A percentile compares a stretch with the other conserved stretches of the same genome.
These are phyloP conservation scores for Metschnikowia arizonensis DNA, from an alignment of 805 yeast genomes.

Conservation along the genomic window DNA sequence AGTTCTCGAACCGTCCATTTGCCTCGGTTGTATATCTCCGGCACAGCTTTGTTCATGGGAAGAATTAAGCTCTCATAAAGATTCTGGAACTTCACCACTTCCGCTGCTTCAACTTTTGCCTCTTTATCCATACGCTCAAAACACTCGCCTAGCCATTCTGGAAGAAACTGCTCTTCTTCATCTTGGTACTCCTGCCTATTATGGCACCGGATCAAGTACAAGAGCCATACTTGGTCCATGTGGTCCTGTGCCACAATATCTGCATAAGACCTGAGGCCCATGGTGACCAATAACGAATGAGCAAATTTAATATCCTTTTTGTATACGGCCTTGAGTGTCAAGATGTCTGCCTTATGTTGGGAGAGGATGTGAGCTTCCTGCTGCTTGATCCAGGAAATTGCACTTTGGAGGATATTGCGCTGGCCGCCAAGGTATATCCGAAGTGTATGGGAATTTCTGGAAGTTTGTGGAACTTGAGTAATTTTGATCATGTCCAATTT, in stretches of 20 bases:
- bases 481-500: conserved; percentile 42
- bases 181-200: conserved; percentile 37
- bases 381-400: conserved; percentile 43
- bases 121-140: conserved; percentile 37
- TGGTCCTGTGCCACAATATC: conserved; percentile 46
- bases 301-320: conserved; percentile 52
- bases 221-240: conserved; percentile 54
- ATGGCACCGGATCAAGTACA: conserved; percentile 60
- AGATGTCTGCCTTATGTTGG: conserved; percentile 40
- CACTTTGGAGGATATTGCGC: conserved; percentile 39
- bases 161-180: conserved; percentile 29
- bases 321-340: conserved; percentile 55
- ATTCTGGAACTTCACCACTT: conserved; percentile 50
- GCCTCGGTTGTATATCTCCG: conserved; percentile 53
- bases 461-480: conserved; percentile 6
- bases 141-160: conserved; percentile 46
- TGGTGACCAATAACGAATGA: conserved; percentile 49
- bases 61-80: conserved; percentile 54
- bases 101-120: conserved; percentile 45
- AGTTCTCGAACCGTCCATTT: conserved; percentile 45
- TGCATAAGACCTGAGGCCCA: conserved; percentile 55
- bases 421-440: conserved; percentile 49
- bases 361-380: conserved; percentile 45
- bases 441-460: conserved; percentile 22
- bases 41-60: conserved; percentile 43